Evolutionary conservation across 345 rosid species (phyloP).

Genomic region (Dovyalis caffra): DNA sequence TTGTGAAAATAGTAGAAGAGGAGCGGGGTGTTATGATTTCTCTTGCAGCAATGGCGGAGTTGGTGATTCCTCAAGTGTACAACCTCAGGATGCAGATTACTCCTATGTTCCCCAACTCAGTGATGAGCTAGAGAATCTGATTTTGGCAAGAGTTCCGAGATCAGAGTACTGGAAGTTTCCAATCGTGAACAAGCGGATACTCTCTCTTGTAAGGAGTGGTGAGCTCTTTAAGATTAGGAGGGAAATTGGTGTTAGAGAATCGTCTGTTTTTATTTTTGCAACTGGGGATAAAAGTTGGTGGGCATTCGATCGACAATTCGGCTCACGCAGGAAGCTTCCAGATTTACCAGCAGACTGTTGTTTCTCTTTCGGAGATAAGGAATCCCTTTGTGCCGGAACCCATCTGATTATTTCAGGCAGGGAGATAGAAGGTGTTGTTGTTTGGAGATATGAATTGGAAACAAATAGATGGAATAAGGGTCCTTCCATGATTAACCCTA

Average conservation of each 20-base stretch:
- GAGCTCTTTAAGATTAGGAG: slow-evolving; percentile 68
- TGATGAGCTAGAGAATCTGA: slow-evolving; percentile 68
- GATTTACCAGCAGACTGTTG: slow-evolving; percentile 64
- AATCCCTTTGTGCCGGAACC: slow-evolving; percentile 76
- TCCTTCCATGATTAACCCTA: slow-evolving; percentile 60
- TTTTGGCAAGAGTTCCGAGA: slow-evolving; percentile 67
- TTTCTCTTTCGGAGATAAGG: slow-evolving; percentile 62
- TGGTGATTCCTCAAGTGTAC: slow-evolving; percentile 31
- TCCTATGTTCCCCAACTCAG: slow-evolving; percentile 51
- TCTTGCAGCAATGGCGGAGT: slow-evolving; percentile 18
- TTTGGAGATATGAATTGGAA: slow-evolving; percentile 75
- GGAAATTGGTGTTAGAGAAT: slow-evolving; percentile 51
- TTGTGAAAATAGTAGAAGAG: slow-evolving; percentile 8
- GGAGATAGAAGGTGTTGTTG: slow-evolving; percentile 49
- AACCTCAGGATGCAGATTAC: slow-evolving; percentile 99
- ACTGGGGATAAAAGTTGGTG: slow-evolving; percentile 74
- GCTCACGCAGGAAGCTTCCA: slow-evolving; percentile 51
- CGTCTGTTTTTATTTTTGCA: slow-evolving; percentile 71
- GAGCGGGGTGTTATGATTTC: slow-evolving; percentile 1
- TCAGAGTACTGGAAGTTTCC: slow-evolving; percentile 70
- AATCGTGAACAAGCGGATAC: slow-evolving; percentile 50
- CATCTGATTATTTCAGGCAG: slow-evolving; percentile 76
- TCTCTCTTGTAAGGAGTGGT: slow-evolving; percentile 55
- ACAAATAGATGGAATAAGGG: slow-evolving; percentile 74
- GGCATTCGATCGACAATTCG: slow-evolving; percentile 55